Percentiles rank a stretch among this genome's conserved stretches.
phyloP scores from a whole-genome alignment of 73 alveolate genomes.

The Stentor roeselii region DNA sequence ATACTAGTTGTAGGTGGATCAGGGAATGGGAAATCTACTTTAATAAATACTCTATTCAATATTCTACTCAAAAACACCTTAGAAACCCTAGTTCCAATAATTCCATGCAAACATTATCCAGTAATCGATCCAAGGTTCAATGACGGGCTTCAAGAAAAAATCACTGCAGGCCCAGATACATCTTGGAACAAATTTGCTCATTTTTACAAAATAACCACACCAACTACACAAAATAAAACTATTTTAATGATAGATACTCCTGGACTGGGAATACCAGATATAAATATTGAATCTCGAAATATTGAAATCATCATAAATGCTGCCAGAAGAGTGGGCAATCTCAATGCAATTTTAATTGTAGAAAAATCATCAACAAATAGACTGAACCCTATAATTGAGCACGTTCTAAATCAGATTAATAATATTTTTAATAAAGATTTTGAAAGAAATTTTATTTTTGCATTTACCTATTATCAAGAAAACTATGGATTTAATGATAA shows the following conservation, averaged over 20 bases:
- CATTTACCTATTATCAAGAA: no score
- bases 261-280: neutral
- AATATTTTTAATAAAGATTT: no score
- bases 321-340: neutral
- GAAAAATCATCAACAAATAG: neutral
- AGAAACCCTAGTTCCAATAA: neutral
- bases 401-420: no score
- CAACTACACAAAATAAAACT: neutral
- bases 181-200: neutral
- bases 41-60: neutral
- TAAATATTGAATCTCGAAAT: neutral
- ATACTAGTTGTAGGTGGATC: neutral
- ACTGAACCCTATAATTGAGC: no score
- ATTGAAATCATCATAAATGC: neutral
- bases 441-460: no score
- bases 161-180: neutral
- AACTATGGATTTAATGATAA: no score
- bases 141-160: neutral
- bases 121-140: neutral
- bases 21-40: neutral
- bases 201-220: neutral
- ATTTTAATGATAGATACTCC: neutral
- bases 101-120: neutral
- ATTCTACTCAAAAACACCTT: neutral
- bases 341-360: neutral